These are phyloP conservation scores for Arthonia radiata DNA, from an alignment of 495 filamentous ascomycete genomes.

Conservation along the genomic window DNA sequence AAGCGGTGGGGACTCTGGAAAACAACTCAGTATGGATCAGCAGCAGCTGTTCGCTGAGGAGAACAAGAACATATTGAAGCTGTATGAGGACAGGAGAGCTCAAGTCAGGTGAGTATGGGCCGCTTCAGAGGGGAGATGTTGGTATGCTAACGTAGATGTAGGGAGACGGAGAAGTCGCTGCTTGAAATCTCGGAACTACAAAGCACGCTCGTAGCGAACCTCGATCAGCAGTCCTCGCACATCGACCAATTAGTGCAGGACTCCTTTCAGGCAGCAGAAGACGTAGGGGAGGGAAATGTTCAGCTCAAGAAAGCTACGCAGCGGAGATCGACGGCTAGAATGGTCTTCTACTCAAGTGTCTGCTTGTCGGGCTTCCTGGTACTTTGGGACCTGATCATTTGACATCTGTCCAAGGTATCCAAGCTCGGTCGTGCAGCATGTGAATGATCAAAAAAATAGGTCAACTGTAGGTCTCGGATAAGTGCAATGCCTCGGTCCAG, in stretches of 20 bases:
- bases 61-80: slow-evolving; percentile 74
- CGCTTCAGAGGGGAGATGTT: not conserved
- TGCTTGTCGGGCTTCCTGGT: slow-evolving; percentile 61
- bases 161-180: slow-evolving; percentile 72
- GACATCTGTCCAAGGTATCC: slow-evolving; percentile 12
- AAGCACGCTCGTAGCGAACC: slow-evolving; percentile 59
- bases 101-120: slow-evolving; percentile 55
- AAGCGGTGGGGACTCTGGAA: slow-evolving; percentile 1
- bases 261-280: slow-evolving; percentile 52
- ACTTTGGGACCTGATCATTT: slow-evolving; percentile 86
- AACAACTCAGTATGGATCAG: slow-evolving; percentile 52
- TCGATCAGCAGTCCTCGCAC: slow-evolving; percentile 60
- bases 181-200: slow-evolving; percentile 86
- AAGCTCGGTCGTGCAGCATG: no score
- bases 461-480: no score
- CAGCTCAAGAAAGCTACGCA: slow-evolving; percentile 70
- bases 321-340: slow-evolving; percentile 57
- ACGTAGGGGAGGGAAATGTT: slow-evolving; percentile 72
- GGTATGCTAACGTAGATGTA: slow-evolving; percentile 10
- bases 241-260: slow-evolving; percentile 79
- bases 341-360: slow-evolving; percentile 70
- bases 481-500: no score
- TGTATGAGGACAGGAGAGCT: slow-evolving; percentile 74
- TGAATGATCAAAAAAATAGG: no score
- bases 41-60: slow-evolving; percentile 81